These are phyloP conservation scores for Pythium vanterpoolii DNA, from an alignment of 352 stramenopile genomes.

Conservation along the genomic window DNA sequence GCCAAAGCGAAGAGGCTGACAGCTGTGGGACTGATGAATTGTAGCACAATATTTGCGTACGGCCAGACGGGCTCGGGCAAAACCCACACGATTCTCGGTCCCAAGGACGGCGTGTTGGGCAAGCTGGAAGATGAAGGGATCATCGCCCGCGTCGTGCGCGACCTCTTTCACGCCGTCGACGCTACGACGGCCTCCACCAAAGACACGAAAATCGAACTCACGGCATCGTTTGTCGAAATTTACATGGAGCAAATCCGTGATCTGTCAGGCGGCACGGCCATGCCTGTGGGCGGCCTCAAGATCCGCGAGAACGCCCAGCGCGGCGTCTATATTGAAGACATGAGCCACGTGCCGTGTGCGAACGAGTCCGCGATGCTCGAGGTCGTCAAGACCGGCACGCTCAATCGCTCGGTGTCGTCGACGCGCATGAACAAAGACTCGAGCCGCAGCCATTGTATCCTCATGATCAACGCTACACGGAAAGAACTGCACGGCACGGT, in stretches of 20 bases:
- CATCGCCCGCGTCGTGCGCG: constrained; percentile 55
- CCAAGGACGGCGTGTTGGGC: constrained; percentile 54
- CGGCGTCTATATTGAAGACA: constrained; percentile 77
- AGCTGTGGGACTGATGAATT: not conserved
- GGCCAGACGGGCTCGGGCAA: constrained; percentile 52
- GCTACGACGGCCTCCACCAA: constrained; percentile 12
- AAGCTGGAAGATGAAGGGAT: constrained; percentile 63
- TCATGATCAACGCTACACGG: constrained; percentile 47
- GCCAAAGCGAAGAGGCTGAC: too few relatives aligned
- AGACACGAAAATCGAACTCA: constrained; percentile 40
- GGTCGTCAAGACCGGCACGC: constrained; percentile 51
- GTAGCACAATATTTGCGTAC: constrained; percentile 55
- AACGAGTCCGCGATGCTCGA: constrained; percentile 55
- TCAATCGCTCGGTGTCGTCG: constrained; percentile 60
- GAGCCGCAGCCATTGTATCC: constrained; percentile 71
- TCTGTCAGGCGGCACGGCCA: constrained; percentile 34
- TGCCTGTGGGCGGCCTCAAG: constrained; percentile 43
- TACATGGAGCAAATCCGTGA: constrained; percentile 89
- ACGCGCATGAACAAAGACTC: constrained; percentile 92
- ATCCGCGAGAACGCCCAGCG: constrained; percentile 67
- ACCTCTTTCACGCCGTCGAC: constrained; percentile 42
- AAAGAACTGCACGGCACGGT: constrained; percentile 22
- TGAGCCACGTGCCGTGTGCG: constrained; percentile 41
- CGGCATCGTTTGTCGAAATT: constrained; percentile 81
- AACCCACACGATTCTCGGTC: constrained; percentile 71